Evolutionary conservation across 345 rosid genomes (phyloP), one percentile per base, ranked within the genome.

Genomic region (Leavenworthia alabamica): DNA sequence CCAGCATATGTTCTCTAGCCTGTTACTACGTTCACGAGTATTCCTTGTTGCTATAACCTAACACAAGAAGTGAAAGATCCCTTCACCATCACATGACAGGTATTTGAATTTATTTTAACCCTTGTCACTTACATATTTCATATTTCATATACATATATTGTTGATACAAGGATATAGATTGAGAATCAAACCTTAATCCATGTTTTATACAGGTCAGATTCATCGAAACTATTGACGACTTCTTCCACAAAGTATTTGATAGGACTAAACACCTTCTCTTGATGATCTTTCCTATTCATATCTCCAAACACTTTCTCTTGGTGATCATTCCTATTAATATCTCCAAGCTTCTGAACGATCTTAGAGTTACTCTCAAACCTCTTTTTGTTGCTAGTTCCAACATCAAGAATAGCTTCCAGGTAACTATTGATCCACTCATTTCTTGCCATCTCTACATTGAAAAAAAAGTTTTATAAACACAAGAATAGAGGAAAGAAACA

Each of bases 1-100:
- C 97, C 97, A 90, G 83, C 96, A 88, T 81, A 90, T 81, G 56
- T 88, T 90, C 80, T 90, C 97, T 24, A 86, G 90, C 75, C 96
- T 79, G 75, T 86, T 90, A 49, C 83, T 90, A 17, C 94, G 80
- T 35, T 85, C 96, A 68, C 89, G 94, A 55, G 89, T 79, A 69
- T 86, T 90, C 82, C 97, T 88, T 54, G 96, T 90, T 52, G 97
- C 96, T 71, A 81, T 86, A 29, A 84, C 96, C 97, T 87, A 83
- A 55, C 70, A 56, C 61, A 54, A 41, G 13, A 75, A 50, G 48
- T 60, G 8, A 52, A 52, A 35, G 42, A 20, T 46, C 37, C 5
- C 41, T 60, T 36, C 64, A 56, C 55, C 60, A 53, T 64, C 69
- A 73, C 36, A 67, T 58, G 61, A 20, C 71, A 39, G 52, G 74